Evolutionary conservation across 2,329 filamentous ascomycete species (phyloP).

Genomic region (Epichloe sylvatica): DNA sequence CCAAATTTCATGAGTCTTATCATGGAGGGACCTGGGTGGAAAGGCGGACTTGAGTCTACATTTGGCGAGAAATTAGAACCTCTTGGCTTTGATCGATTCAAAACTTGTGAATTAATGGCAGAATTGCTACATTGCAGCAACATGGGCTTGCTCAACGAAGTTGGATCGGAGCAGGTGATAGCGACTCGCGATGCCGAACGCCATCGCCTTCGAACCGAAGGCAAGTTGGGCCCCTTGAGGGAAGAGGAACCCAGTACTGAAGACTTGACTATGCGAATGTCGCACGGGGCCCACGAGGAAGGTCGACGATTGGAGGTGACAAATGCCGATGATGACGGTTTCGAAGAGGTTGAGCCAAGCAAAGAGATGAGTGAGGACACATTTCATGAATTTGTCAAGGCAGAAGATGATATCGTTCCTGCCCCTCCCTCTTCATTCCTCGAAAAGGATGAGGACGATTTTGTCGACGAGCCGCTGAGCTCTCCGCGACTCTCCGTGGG

Average conservation of each 20-base stretch:
- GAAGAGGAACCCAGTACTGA: conserved; percentile 35
- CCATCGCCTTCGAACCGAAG: conserved; percentile 63
- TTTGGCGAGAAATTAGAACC: conserved; percentile 88
- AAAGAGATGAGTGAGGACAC: conserved; percentile 61
- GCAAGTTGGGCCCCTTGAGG: conserved; percentile 42
- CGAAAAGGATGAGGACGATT: conserved; percentile 52
- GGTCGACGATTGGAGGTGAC: conserved; percentile 63
- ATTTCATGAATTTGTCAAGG: conserved; percentile 54
- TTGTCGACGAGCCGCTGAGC: conserved; percentile 64
- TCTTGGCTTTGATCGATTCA: conserved; percentile 92
- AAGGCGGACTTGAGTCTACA: conserved; percentile 66
- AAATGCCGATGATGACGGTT: conserved; percentile 77
- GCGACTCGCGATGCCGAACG: conserved; percentile 66
- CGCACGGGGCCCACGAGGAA: conserved; percentile 38
- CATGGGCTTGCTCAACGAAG: conserved; percentile 89
- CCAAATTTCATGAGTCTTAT: conserved; percentile 90
- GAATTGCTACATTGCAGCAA: conserved; percentile 96
- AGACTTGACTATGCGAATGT: conserved; percentile 44
- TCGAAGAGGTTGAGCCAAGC: conserved; percentile 68
- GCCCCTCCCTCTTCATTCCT: conserved; percentile 18
- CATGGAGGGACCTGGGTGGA: conserved; percentile 59
- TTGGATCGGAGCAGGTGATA: conserved; percentile 78
- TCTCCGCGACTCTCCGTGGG: conserved; percentile 51
- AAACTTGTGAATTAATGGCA: conserved; percentile 97
- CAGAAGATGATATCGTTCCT: conserved; percentile 35